Percentiles rank a stretch among this genome's conserved stretches.
Conservation (phyloP, 495 filamentous ascomycete species). For the Penicillium subrubescens region DNA sequence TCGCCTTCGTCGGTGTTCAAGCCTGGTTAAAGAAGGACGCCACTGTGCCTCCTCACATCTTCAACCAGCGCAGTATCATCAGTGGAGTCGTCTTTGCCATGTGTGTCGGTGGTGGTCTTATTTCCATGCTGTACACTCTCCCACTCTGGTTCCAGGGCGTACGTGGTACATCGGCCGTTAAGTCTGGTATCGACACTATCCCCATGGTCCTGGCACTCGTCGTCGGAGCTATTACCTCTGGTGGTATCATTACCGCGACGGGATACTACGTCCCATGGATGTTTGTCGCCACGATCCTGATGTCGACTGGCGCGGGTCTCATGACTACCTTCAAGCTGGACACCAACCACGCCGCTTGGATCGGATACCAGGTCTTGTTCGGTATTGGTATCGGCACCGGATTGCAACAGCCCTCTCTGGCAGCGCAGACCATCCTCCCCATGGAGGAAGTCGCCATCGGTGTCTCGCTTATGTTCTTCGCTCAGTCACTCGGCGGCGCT, state of each 20-base stretch:
- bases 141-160: slow-evolving; percentile 80
- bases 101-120: slow-evolving; percentile 28
- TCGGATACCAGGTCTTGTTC: slow-evolving; percentile 69
- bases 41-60: slow-evolving; percentile 58
- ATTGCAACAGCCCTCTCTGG: slow-evolving; percentile 68
- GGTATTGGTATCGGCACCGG: slow-evolving; percentile 72
- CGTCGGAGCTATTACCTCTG: slow-evolving; percentile 47
- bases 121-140: slow-evolving; percentile 59
- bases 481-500: slow-evolving; percentile 66
- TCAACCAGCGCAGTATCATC: slow-evolving; percentile 56
- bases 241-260: slow-evolving; percentile 52
- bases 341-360: slow-evolving; percentile 58
- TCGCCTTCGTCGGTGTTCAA: slow-evolving; percentile 50
- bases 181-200: slow-evolving; percentile 40
- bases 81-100: slow-evolving; percentile 43
- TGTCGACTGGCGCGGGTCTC: slow-evolving; percentile 62
- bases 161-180: slow-evolving; percentile 30
- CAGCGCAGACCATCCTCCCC: slow-evolving; percentile 63
- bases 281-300: slow-evolving; percentile 52
- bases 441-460: slow-evolving; percentile 61
- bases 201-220: slow-evolving; percentile 51
- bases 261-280: slow-evolving; percentile 72
- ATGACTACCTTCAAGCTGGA: slow-evolving; percentile 59
- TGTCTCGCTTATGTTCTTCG: slow-evolving; percentile 65
- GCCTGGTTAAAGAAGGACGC: slow-evolving; percentile 45